Conservation (phyloP, 352 stramenopile genomes). For the Globisporangium emineosum region DNA sequence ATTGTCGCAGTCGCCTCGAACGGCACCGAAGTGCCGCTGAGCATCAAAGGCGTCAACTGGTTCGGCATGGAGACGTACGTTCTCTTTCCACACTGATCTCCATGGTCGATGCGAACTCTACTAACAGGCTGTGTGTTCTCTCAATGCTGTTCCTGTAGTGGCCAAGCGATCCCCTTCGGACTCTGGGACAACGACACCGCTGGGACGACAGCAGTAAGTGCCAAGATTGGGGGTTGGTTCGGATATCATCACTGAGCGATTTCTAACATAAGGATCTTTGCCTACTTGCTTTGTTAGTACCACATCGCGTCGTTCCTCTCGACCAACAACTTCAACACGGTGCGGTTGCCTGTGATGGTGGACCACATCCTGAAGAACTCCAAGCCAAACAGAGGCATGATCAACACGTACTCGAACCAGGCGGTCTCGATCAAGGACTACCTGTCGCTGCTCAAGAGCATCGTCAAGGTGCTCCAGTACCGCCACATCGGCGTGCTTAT, state of each 20-base stretch:
- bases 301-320: conserved; percentile 33
- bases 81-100: neutral
- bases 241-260: neutral
- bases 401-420: conserved; percentile 31
- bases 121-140: neutral
- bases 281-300: conserved; percentile 18
- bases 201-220: conserved; percentile 22
- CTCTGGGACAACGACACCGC: conserved; percentile 8
- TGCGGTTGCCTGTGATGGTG: conserved; percentile 31
- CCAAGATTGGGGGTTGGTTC: neutral
- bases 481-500: conserved; percentile 26
- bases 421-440: conserved; percentile 30
- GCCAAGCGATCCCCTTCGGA: neutral
- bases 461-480: conserved; percentile 28
- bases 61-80: conserved; percentile 41
- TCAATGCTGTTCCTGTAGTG: neutral
- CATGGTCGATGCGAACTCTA: neutral
- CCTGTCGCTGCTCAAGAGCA: conserved; percentile 27
- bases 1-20: conserved; percentile 41
- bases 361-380: conserved; percentile 31
- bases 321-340: conserved; percentile 38
- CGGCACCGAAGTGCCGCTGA: conserved; percentile 31
- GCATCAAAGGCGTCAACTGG: conserved; percentile 45
- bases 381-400: conserved; percentile 21
- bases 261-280: neutral